Percentiles rank a stretch among this genome's conserved stretches.
Conservation (phyloP, 176 grass and related monocot species). For the Urochloa ruziziensis region DNA sequence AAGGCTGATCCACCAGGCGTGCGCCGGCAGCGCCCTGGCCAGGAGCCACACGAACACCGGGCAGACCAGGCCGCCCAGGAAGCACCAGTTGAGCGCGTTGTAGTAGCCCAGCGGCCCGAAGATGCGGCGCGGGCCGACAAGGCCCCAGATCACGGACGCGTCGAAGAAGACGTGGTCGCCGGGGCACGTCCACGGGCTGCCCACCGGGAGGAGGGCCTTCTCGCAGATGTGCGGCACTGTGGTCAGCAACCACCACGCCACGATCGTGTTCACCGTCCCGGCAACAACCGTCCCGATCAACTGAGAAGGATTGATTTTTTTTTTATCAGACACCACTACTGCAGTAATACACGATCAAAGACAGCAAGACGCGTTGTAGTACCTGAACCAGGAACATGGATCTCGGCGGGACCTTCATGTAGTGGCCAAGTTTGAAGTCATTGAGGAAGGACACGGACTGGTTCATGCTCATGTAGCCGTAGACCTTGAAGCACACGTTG, state of each 20-base stretch:
- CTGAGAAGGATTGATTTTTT: slow-evolving; percentile 12
- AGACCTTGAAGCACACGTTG: slow-evolving; percentile 98
- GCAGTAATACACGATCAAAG: neutral
- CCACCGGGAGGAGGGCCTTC: slow-evolving; percentile 47
- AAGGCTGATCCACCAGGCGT: slow-evolving; percentile 72
- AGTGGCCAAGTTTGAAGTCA: slow-evolving; percentile 95
- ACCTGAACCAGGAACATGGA: slow-evolving; percentile 99
- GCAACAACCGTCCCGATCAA: slow-evolving; percentile 68
- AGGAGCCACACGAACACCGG: slow-evolving; percentile 66
- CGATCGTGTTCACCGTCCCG: slow-evolving; percentile 62
- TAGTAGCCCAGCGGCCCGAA: slow-evolving; percentile 79
- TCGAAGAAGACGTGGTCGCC: slow-evolving; percentile 84
- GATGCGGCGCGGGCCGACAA: slow-evolving; percentile 85
- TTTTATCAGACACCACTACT: neutral
- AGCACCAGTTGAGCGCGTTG: slow-evolving; percentile 80
- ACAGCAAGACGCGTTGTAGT: neutral
- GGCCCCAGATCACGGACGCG: slow-evolving; percentile 92
- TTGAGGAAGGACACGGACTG: slow-evolving; percentile 80
- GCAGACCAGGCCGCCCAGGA: slow-evolving; percentile 55
- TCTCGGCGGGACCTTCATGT: slow-evolving; percentile 91
- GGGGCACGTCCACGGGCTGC: slow-evolving; percentile 93
- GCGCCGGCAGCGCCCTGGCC: slow-evolving; percentile 49
- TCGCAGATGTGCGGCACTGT: slow-evolving; percentile 80
- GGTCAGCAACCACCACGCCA: slow-evolving; percentile 83
- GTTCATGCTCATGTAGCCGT: slow-evolving; percentile 93